phyloP scores from a whole-genome alignment of 768 basidiomycete genomes.

The Candolleomyces aberdarensis region DNA sequence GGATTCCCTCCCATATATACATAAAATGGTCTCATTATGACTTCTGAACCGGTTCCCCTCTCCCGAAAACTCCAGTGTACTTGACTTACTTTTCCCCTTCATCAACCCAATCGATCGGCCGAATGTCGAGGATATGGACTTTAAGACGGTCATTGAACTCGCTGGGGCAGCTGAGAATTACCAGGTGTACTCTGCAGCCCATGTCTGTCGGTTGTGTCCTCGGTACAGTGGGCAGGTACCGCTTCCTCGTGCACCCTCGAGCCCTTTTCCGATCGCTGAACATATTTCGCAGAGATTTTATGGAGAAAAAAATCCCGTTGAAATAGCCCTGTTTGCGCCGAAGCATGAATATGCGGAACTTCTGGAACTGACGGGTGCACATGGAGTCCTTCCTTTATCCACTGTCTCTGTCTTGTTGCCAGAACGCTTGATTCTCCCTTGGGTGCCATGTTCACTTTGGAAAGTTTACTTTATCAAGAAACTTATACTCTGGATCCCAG shows the following conservation, averaged over 20 bases:
- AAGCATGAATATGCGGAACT: not conserved
- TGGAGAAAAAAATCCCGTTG: not conserved
- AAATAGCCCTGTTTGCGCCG: not conserved
- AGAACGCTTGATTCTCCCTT: not conserved
- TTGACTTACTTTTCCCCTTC: conserved; percentile 26
- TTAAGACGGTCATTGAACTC: conserved; percentile 15
- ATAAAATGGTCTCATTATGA: too few species aligned
- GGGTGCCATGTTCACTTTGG: not conserved
- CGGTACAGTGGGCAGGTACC: too few species aligned
- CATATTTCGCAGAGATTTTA: not conserved
- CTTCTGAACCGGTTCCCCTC: conserved; percentile 18
- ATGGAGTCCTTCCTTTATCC: not conserved
- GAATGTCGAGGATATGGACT: conserved; percentile 13
- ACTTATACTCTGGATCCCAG: not conserved
- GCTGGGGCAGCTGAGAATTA: conserved; percentile 28
- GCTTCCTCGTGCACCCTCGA: too few species aligned
- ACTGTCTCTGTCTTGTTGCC: not conserved
- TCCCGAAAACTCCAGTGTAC: conserved; percentile 17
- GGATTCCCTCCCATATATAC: conserved; percentile 16
- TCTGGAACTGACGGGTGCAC: not conserved
- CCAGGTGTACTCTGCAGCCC: conserved; percentile 20
- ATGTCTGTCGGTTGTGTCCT: too few species aligned
- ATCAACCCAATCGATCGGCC: conserved; percentile 23
- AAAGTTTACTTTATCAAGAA: not conserved
- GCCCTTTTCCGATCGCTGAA: too few species aligned